These are phyloP conservation scores for Carex cristatella DNA, from an alignment of 176 grass and related monocot species.

Conservation along the genomic window DNA sequence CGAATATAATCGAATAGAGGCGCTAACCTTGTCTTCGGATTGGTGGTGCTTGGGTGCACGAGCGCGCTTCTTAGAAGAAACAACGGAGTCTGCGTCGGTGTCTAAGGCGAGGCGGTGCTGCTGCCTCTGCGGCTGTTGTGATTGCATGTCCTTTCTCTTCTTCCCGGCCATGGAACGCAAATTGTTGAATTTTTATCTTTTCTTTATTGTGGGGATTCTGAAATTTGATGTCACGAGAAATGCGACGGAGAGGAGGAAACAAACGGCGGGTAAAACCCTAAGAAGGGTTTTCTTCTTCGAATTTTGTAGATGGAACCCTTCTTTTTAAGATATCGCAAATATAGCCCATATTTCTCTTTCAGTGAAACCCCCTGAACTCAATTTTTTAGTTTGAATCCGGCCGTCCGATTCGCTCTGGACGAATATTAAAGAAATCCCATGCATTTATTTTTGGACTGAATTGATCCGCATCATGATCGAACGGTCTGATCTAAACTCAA, in stretches of 20 bases:
- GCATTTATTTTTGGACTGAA: too few relatives aligned
- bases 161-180: constrained; percentile 43
- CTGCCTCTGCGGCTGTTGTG: constrained; percentile 22
- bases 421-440: too few relatives aligned
- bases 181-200: not conserved
- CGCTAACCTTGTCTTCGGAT: constrained; percentile 45
- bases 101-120: constrained; percentile 47
- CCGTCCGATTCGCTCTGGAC: too few relatives aligned
- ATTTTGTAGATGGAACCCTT: not conserved
- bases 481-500: too few relatives aligned
- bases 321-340: not conserved
- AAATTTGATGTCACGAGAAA: not conserved
- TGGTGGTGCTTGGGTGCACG: constrained; percentile 60
- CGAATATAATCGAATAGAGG: not conserved
- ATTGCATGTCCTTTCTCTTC: constrained; percentile 48
- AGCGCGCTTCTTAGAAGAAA: constrained; percentile 53
- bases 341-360: not conserved
- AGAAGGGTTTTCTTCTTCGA: not conserved
- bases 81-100: constrained; percentile 39
- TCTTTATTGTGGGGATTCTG: not conserved
- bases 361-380: not conserved
- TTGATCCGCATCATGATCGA: too few relatives aligned
- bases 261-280: constrained; percentile 31
- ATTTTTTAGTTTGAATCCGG: too few relatives aligned
- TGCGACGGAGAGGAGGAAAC: not conserved